Percentiles rank a stretch among this genome's conserved stretches.
phyloP scores from a whole-genome alignment of 2,329 filamentous ascomycete species.

The Epichloe amarillans region DNA sequence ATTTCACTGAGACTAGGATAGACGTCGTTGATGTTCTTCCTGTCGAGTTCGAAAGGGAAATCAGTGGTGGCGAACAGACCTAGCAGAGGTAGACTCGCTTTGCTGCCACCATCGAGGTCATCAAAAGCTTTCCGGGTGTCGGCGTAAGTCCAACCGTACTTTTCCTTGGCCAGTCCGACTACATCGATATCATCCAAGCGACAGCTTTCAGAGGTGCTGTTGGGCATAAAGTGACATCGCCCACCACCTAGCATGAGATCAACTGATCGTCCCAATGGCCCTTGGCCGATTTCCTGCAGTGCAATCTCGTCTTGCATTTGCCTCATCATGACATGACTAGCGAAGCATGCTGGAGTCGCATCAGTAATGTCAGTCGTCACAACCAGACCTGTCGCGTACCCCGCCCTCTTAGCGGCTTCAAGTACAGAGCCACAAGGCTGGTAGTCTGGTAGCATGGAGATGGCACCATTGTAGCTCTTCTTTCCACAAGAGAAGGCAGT shows the following conservation, averaged over 20 bases:
- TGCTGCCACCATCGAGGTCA: slow-evolving; percentile 50
- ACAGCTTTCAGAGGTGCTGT: slow-evolving; percentile 69
- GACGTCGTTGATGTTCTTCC: slow-evolving; percentile 59
- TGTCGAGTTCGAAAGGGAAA: slow-evolving; percentile 88
- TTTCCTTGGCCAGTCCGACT: slow-evolving; percentile 55
- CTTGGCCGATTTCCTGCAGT: slow-evolving; percentile 78
- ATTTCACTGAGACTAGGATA: slow-evolving; percentile 91
- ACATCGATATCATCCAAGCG: slow-evolving; percentile 68
- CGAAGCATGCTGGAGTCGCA: slow-evolving; percentile 92
- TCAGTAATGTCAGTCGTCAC: slow-evolving; percentile 93
- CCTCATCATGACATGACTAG: slow-evolving; percentile 69
- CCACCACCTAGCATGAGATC: slow-evolving; percentile 91
- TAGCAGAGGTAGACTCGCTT: slow-evolving; percentile 64
- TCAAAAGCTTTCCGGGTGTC: slow-evolving; percentile 64
- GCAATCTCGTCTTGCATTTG: slow-evolving; percentile 83
- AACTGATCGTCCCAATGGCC: slow-evolving; percentile 73
- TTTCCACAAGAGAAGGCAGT: slow-evolving; percentile 86
- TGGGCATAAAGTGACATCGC: slow-evolving; percentile 83
- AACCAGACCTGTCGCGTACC: slow-evolving; percentile 85
- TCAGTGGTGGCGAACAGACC: slow-evolving; percentile 74
- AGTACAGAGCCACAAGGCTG: slow-evolving; percentile 82
- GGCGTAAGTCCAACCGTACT: slow-evolving; percentile 69
- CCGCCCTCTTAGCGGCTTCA: slow-evolving; percentile 83
- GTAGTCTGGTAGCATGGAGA: slow-evolving; percentile 74
- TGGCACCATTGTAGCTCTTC: slow-evolving; percentile 97